phyloP scores from a whole-genome alignment of 352 stramenopile genomes.

The Aphanomyces cochlioides region DNA sequence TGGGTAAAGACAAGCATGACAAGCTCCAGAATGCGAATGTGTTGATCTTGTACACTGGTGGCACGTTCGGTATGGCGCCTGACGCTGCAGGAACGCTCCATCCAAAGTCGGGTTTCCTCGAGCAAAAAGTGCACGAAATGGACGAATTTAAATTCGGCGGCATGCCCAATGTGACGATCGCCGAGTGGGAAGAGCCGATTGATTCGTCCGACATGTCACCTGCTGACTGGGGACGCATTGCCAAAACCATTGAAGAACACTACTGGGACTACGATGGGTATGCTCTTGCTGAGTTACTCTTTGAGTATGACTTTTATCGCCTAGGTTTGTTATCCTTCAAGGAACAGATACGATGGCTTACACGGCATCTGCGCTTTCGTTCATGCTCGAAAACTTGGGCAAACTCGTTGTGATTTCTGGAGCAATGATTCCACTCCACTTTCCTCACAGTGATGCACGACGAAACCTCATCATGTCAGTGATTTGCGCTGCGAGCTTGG shows the following conservation, averaged over 20 bases:
- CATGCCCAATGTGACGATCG: slow-evolving; percentile 73
- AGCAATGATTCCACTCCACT: slow-evolving; percentile 93
- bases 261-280: slow-evolving; percentile 93
- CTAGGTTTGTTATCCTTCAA: slow-evolving; percentile 94
- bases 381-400: slow-evolving; percentile 97
- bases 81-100: slow-evolving; percentile 72
- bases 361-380: slow-evolving; percentile 90
- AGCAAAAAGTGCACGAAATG: slow-evolving; percentile 83
- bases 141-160: slow-evolving; percentile 80
- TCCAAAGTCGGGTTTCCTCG: slow-evolving; percentile 83
- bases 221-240: slow-evolving; percentile 89
- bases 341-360: slow-evolving; percentile 99
- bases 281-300: not conserved
- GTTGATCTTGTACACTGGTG: slow-evolving; percentile 88
- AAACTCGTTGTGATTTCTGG: slow-evolving; percentile 96
- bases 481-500: slow-evolving; percentile 71
- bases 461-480: slow-evolving; percentile 96
- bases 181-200: slow-evolving; percentile 77
- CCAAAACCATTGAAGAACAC: slow-evolving; percentile 89
- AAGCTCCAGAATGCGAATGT: slow-evolving; percentile 48
- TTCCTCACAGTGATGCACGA: slow-evolving; percentile 95
- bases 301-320: slow-evolving; percentile 17
- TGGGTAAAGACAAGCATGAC: not conserved
- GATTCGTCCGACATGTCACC: slow-evolving; percentile 89
- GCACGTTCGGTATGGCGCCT: slow-evolving; percentile 89